Conservation (phyloP, 192 early-diverging fungal genomes). For the Neocallimastix lanati region DNA sequence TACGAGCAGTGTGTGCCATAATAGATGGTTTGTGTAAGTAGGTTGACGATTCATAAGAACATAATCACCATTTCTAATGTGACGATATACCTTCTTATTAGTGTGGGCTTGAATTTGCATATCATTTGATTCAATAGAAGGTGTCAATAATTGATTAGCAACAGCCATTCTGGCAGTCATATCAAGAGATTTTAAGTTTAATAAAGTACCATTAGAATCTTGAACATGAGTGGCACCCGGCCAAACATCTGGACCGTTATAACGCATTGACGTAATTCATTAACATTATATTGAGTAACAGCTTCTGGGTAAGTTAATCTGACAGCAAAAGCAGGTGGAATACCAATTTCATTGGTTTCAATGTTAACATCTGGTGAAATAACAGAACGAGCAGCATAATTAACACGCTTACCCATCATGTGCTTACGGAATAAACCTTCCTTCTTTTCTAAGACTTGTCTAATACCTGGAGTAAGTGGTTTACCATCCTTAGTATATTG, state of each 20-base stretch:
- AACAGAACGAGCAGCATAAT: conserved; percentile 92
- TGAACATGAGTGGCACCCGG: conserved; percentile 89
- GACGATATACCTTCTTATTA: conserved; percentile 96
- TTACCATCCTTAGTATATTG: conserved; percentile 28
- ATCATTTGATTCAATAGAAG: conserved; percentile 15
- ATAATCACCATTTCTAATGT: conserved; percentile 92
- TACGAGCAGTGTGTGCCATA: conserved; percentile 89
- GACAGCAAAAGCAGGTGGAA: conserved; percentile 87
- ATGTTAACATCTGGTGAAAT: conserved; percentile 96
- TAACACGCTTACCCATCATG: conserved; percentile 99
- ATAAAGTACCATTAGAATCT: conserved; percentile 82
- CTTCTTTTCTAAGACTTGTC: conserved; percentile 96
- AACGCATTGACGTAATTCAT: conserved; percentile 73
- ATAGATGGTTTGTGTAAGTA: conserved; percentile 98
- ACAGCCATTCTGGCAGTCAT: conserved; percentile 78
- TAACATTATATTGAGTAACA: conserved; percentile 87
- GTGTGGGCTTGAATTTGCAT: conserved; percentile 27
- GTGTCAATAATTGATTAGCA: conserved; percentile 75
- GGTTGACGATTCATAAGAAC: conserved; percentile 97
- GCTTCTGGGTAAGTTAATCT: conserved; percentile 95
- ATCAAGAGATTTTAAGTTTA: conserved; percentile 58
- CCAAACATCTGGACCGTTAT: conserved; percentile 93
- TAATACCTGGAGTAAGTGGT: conserved; percentile 68
- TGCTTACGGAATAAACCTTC: conserved; percentile 97
- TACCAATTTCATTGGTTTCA: conserved; percentile 92